Evolutionary conservation across 1,139 yeast genomes (phyloP).

Genomic region (Geotrichum klebahnii): DNA sequence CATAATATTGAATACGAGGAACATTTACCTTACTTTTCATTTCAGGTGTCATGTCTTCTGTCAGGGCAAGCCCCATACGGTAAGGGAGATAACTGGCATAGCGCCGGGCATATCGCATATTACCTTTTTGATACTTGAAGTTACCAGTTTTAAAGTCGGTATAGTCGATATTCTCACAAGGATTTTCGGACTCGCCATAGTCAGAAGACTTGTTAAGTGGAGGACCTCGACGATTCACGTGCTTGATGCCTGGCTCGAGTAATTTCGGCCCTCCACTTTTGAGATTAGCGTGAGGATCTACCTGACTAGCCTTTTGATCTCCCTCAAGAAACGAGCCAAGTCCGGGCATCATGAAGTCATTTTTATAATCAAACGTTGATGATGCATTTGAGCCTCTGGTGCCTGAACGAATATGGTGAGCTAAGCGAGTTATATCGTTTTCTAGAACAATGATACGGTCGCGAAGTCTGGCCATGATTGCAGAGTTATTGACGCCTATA

Average conservation of each 20-base stretch:
- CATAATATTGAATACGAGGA: constrained; percentile 59
- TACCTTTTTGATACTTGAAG: constrained; percentile 1
- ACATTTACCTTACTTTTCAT: constrained; percentile 42
- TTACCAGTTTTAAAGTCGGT: neutral
- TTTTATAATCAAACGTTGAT: neutral
- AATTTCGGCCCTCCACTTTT: neutral
- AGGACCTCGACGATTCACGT: neutral
- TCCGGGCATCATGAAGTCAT: neutral
- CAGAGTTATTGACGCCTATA: constrained; percentile 9
- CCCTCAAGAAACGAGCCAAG: neutral
- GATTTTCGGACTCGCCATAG: constrained; percentile 14
- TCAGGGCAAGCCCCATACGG: constrained; percentile 20
- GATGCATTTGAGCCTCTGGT: neutral
- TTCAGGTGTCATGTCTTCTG: constrained; percentile 27
- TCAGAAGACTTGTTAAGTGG: neutral
- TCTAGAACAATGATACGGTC: constrained; percentile 17
- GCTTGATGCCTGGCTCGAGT: neutral
- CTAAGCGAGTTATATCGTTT: constrained; percentile 14
- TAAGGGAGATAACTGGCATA: constrained; percentile 21
- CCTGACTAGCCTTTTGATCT: neutral
- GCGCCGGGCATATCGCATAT: constrained; percentile 20
- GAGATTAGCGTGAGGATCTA: neutral
- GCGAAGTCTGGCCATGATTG: constrained; percentile 13
- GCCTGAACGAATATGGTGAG: constrained; percentile 6
- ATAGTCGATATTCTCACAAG: constrained; percentile 6